Evolutionary conservation across 2,329 filamentous ascomycete genomes (phyloP).

Genomic region (Raffaelea deltoideospora): DNA sequence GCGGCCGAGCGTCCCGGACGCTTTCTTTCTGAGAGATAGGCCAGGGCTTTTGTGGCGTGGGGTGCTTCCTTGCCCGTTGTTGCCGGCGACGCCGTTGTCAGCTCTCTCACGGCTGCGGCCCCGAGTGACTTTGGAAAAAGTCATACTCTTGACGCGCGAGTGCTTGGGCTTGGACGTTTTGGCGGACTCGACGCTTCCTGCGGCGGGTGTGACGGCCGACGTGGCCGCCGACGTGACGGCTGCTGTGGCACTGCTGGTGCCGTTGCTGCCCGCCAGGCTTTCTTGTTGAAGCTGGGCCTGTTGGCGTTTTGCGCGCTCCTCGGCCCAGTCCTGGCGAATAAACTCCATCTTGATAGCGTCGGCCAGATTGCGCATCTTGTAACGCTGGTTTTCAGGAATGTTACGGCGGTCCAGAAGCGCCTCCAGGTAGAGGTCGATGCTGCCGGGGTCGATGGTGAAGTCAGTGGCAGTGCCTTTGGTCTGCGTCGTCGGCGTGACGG

Average conservation of each 20-base stretch:
- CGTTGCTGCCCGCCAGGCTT: not conserved
- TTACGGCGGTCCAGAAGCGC: slow-evolving; percentile 69
- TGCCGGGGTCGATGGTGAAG: slow-evolving; percentile 31
- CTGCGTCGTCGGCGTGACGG: too few relatives aligned
- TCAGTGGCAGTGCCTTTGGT: slow-evolving; percentile 30
- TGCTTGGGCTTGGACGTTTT: slow-evolving; percentile 35
- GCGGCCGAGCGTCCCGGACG: slow-evolving; percentile 44
- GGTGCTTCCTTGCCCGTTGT: not conserved
- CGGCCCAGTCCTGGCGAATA: slow-evolving; percentile 73
- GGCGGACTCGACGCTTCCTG: slow-evolving; percentile 17
- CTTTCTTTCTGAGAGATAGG: slow-evolving; percentile 58
- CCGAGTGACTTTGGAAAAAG: slow-evolving; percentile 44
- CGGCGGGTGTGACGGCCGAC: not conserved
- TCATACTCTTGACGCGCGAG: slow-evolving; percentile 64
- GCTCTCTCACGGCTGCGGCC: slow-evolving; percentile 7
- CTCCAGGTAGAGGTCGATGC: slow-evolving; percentile 43
- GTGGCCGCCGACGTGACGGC: slow-evolving; percentile 13
- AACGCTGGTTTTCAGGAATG: slow-evolving; percentile 83
- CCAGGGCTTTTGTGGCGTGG: slow-evolving; percentile 38
- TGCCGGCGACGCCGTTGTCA: not conserved
- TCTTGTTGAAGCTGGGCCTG: slow-evolving; percentile 1
- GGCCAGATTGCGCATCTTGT: slow-evolving; percentile 85
- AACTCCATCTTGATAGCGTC: slow-evolving; percentile 91
- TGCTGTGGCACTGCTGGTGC: not conserved
- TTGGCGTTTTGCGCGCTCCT: slow-evolving; percentile 35